Evolutionary conservation across 2,329 filamentous ascomycete species (phyloP).

Genomic region (Aspergillus aculeatus): DNA sequence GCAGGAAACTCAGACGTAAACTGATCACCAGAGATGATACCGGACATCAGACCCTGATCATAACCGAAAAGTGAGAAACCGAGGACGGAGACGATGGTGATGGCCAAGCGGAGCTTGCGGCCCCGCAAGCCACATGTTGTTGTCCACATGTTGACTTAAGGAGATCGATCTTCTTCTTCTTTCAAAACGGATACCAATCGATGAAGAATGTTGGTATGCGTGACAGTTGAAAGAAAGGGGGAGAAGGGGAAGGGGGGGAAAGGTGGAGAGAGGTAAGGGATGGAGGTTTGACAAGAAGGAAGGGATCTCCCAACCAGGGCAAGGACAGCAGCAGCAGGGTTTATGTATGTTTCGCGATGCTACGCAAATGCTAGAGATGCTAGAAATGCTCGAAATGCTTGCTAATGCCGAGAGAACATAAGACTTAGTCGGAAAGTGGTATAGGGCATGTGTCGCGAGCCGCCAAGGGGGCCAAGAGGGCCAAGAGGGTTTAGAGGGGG

Average conservation of each 20-base stretch:
- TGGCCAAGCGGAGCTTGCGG: slow-evolving; percentile 21
- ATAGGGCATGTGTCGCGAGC: not conserved
- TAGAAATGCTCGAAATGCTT: no score
- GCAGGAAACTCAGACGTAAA: slow-evolving; percentile 27
- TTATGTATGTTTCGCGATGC: not conserved
- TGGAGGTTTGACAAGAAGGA: not conserved
- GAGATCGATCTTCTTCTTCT: not conserved
- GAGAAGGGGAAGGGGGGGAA: not conserved
- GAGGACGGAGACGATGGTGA: slow-evolving; percentile 33
- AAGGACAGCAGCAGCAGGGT: not conserved
- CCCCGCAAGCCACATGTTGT: slow-evolving; percentile 29
- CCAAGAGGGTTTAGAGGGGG: not conserved
- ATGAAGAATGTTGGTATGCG: not conserved
- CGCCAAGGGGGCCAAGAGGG: not conserved
- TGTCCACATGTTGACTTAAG: slow-evolving; percentile 30
- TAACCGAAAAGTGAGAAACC: slow-evolving; percentile 55
- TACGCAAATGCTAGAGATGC: no score
- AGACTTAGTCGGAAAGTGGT: not conserved
- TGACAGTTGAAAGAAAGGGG: not conserved
- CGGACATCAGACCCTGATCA: slow-evolving; percentile 37
- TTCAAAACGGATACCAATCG: not conserved
- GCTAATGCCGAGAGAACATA: not conserved
- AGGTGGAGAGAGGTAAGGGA: not conserved
- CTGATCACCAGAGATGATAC: slow-evolving; percentile 27
- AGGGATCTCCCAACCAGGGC: not conserved